Evolutionary conservation across 2,329 filamentous ascomycete species (phyloP).

Genomic region (Microdochium nivale): DNA sequence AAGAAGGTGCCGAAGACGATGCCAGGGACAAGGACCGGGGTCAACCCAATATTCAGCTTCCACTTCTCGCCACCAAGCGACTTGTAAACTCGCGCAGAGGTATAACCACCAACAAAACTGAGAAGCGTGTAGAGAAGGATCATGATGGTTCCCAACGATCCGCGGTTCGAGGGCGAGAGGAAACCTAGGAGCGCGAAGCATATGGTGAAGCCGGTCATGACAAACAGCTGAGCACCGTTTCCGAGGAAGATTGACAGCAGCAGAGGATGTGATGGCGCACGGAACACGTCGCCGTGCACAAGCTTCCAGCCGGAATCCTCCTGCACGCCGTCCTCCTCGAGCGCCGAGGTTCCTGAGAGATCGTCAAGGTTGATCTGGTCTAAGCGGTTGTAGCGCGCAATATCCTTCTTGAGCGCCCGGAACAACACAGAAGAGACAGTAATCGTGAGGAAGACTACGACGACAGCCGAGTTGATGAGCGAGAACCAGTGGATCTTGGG

Average conservation of each 20-base stretch:
- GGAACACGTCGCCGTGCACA: constrained; percentile 95
- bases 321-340: constrained; percentile 80
- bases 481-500: constrained; percentile 99
- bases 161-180: constrained; percentile 89
- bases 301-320: constrained; percentile 99
- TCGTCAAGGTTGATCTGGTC: constrained; percentile 89
- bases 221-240: constrained; percentile 92
- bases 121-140: constrained; percentile 90
- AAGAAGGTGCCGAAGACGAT: constrained; percentile 87
- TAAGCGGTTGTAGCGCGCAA: constrained; percentile 90
- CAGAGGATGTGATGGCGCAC: constrained; percentile 73
- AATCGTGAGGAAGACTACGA: constrained; percentile 82
- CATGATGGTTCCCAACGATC: constrained; percentile 87
- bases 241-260: constrained; percentile 82
- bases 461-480: constrained; percentile 89
- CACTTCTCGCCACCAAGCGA: constrained; percentile 84
- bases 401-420: constrained; percentile 85
- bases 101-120: constrained; percentile 85
- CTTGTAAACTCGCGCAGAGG: constrained; percentile 88
- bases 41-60: constrained; percentile 88
- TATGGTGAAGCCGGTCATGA: constrained; percentile 94
- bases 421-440: constrained; percentile 91
- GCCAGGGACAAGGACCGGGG: constrained; percentile 75
- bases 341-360: constrained; percentile 65
- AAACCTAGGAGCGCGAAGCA: constrained; percentile 89